phyloP scores from a whole-genome alignment of 495 filamentous ascomycete genomes.

The Neurospora sp. region DNA sequence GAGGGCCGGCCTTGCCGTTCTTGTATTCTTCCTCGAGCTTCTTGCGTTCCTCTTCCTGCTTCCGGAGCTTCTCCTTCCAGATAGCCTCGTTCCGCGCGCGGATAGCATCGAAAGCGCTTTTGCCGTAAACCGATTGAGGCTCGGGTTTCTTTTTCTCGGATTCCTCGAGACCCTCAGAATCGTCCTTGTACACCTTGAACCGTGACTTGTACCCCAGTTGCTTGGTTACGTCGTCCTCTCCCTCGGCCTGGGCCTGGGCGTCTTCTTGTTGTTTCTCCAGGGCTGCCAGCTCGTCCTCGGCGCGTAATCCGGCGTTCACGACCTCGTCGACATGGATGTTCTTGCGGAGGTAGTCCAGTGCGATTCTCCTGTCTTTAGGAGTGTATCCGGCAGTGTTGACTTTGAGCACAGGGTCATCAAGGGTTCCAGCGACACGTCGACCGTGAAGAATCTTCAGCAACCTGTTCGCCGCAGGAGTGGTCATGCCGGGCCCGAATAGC shows the following conservation, averaged over 20 bases:
- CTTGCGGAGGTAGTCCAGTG: conserved; percentile 57
- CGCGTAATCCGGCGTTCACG: conserved; percentile 39
- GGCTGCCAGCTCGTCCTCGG: conserved; percentile 48
- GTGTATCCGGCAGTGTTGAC: conserved; percentile 24
- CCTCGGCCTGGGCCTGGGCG: conserved; percentile 12
- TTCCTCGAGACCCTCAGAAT: conserved; percentile 2
- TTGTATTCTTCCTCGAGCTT: conserved; percentile 41
- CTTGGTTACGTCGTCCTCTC: conserved; percentile 6
- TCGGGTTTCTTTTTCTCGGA: conserved; percentile 2
- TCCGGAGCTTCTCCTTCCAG: conserved; percentile 35
- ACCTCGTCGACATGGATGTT: conserved; percentile 69
- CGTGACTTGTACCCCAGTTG: conserved; percentile 23
- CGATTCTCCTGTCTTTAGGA: conserved; percentile 30
- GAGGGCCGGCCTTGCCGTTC: conserved; percentile 35
- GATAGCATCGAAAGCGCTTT: conserved; percentile 39
- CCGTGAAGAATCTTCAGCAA: conserved; percentile 62
- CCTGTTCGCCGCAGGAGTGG: conserved; percentile 46
- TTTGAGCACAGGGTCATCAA: conserved; percentile 42
- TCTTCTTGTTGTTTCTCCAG: conserved; percentile 44
- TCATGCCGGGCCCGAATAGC: conserved; percentile 51
- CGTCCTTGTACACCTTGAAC: conserved; percentile 16
- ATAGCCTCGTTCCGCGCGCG: conserved; percentile 33
- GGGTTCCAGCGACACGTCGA: conserved; percentile 63
- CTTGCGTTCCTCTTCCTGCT: conserved; percentile 37
- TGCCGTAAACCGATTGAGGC: conserved; percentile 27